phyloP scores from a whole-genome alignment of 345 rosid genomes.

The Physaria fendleri region DNA sequence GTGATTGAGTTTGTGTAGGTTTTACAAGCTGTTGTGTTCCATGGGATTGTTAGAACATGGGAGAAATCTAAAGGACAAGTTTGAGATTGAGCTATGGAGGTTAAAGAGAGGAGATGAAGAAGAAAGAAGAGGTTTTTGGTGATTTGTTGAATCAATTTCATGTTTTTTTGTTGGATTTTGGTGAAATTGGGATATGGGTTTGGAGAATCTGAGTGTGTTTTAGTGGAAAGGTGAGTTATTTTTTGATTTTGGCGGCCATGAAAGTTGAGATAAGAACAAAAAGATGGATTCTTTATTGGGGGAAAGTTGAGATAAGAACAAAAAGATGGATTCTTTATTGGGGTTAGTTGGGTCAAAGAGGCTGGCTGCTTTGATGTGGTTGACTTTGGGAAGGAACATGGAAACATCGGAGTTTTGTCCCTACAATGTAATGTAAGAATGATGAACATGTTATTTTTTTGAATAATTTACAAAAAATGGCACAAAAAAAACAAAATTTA shows the following conservation, averaged over 20 bases:
- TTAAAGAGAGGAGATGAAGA: constrained; percentile 10
- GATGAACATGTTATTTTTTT: too few relatives aligned
- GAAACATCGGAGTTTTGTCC: constrained; percentile 6
- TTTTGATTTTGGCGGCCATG: constrained; percentile 5
- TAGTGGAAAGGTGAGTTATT: constrained; percentile 1
- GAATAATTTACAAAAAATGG: too few relatives aligned
- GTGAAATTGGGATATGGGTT: neutral
- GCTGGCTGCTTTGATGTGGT: constrained; percentile 25
- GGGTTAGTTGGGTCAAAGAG: constrained; percentile 22
- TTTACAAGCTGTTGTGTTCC: constrained; percentile 54
- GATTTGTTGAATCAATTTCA: neutral
- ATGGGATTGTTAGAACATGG: constrained; percentile 55
- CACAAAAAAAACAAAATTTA: too few relatives aligned
- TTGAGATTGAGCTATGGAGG: constrained; percentile 15
- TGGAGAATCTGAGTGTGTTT: constrained; percentile 1
- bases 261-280: constrained; percentile 10
- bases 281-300: constrained; percentile 5
- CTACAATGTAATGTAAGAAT: too few relatives aligned
- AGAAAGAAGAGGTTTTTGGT: neutral
- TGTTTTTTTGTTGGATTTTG: neutral
- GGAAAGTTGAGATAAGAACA: constrained; percentile 13
- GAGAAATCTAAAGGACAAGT: constrained; percentile 61
- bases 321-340: constrained; percentile 12
- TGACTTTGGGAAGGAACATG: constrained; percentile 23
- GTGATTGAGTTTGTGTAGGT: constrained; percentile 18